These are phyloP conservation scores for Bretziella fagacearum DNA, from an alignment of 2,329 filamentous ascomycete genomes.

Conservation along the genomic window DNA sequence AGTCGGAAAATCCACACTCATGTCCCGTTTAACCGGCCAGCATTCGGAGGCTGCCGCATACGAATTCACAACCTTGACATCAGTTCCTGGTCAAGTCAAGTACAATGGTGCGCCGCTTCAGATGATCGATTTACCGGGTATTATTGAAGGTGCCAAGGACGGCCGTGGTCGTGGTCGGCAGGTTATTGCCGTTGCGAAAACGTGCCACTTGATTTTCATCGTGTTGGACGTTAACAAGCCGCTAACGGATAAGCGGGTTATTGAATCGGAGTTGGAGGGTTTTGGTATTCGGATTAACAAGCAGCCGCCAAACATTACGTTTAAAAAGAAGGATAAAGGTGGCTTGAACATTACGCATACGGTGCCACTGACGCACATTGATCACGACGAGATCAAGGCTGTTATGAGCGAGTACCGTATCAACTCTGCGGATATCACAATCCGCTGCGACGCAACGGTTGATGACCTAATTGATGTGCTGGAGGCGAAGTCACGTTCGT, in stretches of 20 bases:
- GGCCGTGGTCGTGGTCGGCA: slow-evolving; percentile 94
- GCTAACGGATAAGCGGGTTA: slow-evolving; percentile 87
- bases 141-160: slow-evolving; percentile 96
- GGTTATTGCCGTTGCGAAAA: slow-evolving; percentile 97
- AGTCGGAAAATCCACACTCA: slow-evolving; percentile 94
- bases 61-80: slow-evolving; percentile 96
- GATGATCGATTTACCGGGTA: slow-evolving; percentile 95
- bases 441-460: slow-evolving; percentile 91
- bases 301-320: slow-evolving; percentile 91
- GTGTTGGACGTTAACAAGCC: slow-evolving; percentile 98
- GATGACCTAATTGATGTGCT: slow-evolving; percentile 94
- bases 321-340: slow-evolving; percentile 98
- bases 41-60: slow-evolving; percentile 96
- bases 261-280: slow-evolving; percentile 86
- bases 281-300: slow-evolving; percentile 99
- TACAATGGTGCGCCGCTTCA: slow-evolving; percentile 97
- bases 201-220: slow-evolving; percentile 96
- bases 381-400: slow-evolving; percentile 90
- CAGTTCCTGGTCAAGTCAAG: slow-evolving; percentile 84
- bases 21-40: slow-evolving; percentile 86
- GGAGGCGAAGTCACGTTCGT: slow-evolving; percentile 84
- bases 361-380: slow-evolving; percentile 78
- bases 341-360: slow-evolving; percentile 94
- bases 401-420: slow-evolving; percentile 97
- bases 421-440: slow-evolving; percentile 89